These are phyloP conservation scores for Aspergillus calidoustus DNA, from an alignment of 2,329 filamentous ascomycete genomes.

Conservation along the genomic window DNA sequence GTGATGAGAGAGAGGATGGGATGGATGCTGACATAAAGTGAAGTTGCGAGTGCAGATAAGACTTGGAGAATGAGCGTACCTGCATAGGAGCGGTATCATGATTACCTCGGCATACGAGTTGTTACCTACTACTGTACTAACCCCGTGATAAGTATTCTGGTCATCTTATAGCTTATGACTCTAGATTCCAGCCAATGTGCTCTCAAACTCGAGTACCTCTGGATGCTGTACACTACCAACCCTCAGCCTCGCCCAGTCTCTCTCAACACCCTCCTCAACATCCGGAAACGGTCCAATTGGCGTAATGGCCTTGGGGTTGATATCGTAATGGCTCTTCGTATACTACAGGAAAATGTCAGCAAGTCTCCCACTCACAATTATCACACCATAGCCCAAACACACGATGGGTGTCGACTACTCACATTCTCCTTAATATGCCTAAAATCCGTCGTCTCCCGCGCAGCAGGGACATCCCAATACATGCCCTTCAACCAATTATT, in stretches of 20 bases:
- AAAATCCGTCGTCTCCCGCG: constrained; percentile 66
- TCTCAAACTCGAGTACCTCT: constrained; percentile 16
- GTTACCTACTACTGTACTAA: neutral
- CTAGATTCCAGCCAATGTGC: neutral
- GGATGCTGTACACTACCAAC: constrained; percentile 29
- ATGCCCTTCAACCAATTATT: constrained; percentile 65
- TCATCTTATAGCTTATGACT: neutral
- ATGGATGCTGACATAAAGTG: neutral
- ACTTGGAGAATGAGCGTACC: neutral
- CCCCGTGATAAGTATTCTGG: too few species aligned
- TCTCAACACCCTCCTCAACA: constrained; percentile 58
- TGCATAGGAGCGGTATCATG: too few species aligned
- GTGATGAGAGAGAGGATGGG: neutral
- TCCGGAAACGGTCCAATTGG: constrained; percentile 65
- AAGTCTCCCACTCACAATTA: constrained; percentile 32
- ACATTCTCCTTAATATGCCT: constrained; percentile 69
- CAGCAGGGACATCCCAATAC: constrained; percentile 62
- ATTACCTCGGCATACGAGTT: neutral
- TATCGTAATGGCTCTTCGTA: constrained; percentile 63
- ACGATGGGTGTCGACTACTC: neutral
- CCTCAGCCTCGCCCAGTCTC: constrained; percentile 54
- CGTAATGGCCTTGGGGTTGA: constrained; percentile 67
- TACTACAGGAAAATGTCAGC: constrained; percentile 35
- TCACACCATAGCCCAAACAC: neutral
- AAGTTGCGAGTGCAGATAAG: neutral